These are phyloP conservation scores for Helminthosporium solani DNA, from an alignment of 2,329 filamentous ascomycete genomes.

Conservation along the genomic window DNA sequence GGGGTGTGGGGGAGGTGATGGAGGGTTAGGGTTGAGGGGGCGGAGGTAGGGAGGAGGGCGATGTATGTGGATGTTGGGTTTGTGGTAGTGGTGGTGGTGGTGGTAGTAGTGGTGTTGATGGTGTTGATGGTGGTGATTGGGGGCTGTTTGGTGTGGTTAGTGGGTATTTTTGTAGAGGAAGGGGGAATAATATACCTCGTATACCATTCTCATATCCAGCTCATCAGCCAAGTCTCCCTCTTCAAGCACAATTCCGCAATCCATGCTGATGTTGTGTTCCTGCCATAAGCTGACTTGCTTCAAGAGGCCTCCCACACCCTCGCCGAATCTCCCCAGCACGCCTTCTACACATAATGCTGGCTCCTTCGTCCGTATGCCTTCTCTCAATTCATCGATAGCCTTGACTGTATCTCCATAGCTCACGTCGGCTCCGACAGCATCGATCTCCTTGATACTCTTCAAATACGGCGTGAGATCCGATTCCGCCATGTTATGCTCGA, in stretches of 20 bases:
- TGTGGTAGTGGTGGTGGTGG: not conserved
- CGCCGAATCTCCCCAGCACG: conserved; percentile 34
- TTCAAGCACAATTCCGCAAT: conserved; percentile 59
- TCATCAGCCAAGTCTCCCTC: conserved; percentile 33
- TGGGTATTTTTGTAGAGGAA: not conserved
- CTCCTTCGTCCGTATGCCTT: conserved; percentile 46
- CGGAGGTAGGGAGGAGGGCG: conserved; percentile 14
- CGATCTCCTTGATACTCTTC: conserved; percentile 38
- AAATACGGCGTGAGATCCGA: conserved; percentile 68
- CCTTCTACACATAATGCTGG: conserved; percentile 46
- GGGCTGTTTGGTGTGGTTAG: conserved; percentile 2
- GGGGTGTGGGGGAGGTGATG: conserved; percentile 39
- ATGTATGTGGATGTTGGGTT: conserved; percentile 30
- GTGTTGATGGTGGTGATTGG: not conserved
- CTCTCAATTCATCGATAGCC: conserved; percentile 38
- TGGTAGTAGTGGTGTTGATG: not conserved
- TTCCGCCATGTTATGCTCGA: conserved; percentile 66
- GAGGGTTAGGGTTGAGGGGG: conserved; percentile 20
- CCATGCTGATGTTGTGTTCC: conserved; percentile 62
- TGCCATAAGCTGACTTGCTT: conserved; percentile 48
- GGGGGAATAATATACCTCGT: conserved; percentile 42
- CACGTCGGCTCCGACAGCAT: conserved; percentile 1
- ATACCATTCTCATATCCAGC: conserved; percentile 61
- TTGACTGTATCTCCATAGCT: conserved; percentile 38
- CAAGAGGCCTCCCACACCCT: conserved; percentile 34